Base-by-base conservation (phyloP, 331 rosid species). In the Malus hybrid region DNA sequence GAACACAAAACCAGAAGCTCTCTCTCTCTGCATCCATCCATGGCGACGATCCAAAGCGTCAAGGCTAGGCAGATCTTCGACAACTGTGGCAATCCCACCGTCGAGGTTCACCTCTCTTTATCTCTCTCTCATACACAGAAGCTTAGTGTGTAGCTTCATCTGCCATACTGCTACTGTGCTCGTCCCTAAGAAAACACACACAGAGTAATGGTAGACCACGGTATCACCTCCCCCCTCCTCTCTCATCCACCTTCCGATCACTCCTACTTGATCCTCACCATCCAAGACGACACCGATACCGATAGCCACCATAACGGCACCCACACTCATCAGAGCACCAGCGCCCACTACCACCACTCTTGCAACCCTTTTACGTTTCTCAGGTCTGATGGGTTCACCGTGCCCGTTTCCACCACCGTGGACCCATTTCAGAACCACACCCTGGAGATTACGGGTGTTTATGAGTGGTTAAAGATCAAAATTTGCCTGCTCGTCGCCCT, bases 21-120 rank as follows among this genome's bases (percentile, higher is more conserved):
- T 76, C 54, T 33, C n/a, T 33, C n/a, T 34, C 59, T 39, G 24
- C 42, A 2, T 19, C 24, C 24, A 24, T 24, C 59, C 13, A 91
- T 91, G 97, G 96, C 90, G n/a, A 71, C 89, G 22, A 93, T 91
- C 66, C 20, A 56, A 7, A 46, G 10, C 70, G 80, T 90, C 82
- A 83, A 90, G 82, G 97, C 98, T 0, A 84, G 96, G 22, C 94
- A 91, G 88, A 90, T 93, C 91, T 93, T 93, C 78, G 96, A 91
- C 90, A 91, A 96, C 81, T 97, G 97, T 88, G 97, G 96, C 67
- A 91, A 91, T 73, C 98, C 97, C 19, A 93, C 97, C 67, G 96
- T 93, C 31, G 98, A 93, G 96, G 98, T 93, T 34, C 67, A 74
- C 31, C 36, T 78, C 76, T 36, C 64, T 64, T 27, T 67, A 14